Percentiles rank a stretch among this genome's conserved stretches.
Evolutionary conservation across 2,329 filamentous ascomycete genomes (phyloP).

Genomic region (Helotiales sp.): DNA sequence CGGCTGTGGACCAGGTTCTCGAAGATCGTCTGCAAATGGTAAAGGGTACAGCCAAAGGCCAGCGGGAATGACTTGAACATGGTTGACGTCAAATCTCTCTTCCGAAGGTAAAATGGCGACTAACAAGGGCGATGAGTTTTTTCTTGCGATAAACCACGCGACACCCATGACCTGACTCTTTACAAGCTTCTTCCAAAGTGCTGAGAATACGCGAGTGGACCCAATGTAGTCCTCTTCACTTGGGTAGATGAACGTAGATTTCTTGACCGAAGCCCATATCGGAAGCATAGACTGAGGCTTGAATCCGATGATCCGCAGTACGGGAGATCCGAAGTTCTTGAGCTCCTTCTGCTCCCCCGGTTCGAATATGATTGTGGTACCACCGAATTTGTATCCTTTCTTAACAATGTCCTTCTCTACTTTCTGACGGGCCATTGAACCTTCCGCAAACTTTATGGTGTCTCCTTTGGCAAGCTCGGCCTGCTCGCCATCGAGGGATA

Average conservation of each 20-base stretch:
- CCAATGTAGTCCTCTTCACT: conserved; percentile 88
- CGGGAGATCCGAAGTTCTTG: conserved; percentile 76
- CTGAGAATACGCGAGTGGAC: conserved; percentile 89
- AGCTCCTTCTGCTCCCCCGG: conserved; percentile 79
- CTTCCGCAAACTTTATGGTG: conserved; percentile 77
- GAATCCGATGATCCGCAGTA: conserved; percentile 91
- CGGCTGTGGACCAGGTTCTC: conserved; percentile 66
- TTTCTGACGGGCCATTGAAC: conserved; percentile 55
- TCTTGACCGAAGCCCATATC: conserved; percentile 81
- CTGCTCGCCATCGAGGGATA: conserved; percentile 85
- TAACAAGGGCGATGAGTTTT: conserved; percentile 76
- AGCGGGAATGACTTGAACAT: conserved; percentile 71
- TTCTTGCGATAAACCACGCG: conserved; percentile 84
- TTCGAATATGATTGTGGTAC: conserved; percentile 83
- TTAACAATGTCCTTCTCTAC: conserved; percentile 81
- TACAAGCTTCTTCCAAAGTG: conserved; percentile 83
- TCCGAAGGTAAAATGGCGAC: conserved; percentile 79
- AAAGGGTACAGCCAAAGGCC: conserved; percentile 88
- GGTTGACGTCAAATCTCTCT: conserved; percentile 63
- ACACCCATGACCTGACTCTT: conserved; percentile 78
- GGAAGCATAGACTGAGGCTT: conserved; percentile 76
- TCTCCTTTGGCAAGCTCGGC: conserved; percentile 76
- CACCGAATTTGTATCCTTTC: conserved; percentile 95
- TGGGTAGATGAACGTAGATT: conserved; percentile 90
- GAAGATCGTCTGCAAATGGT: conserved; percentile 86